These are phyloP conservation scores for Colletotrichum tabaci DNA, from an alignment of 2,329 filamentous ascomycete genomes.

Conservation along the genomic window DNA sequence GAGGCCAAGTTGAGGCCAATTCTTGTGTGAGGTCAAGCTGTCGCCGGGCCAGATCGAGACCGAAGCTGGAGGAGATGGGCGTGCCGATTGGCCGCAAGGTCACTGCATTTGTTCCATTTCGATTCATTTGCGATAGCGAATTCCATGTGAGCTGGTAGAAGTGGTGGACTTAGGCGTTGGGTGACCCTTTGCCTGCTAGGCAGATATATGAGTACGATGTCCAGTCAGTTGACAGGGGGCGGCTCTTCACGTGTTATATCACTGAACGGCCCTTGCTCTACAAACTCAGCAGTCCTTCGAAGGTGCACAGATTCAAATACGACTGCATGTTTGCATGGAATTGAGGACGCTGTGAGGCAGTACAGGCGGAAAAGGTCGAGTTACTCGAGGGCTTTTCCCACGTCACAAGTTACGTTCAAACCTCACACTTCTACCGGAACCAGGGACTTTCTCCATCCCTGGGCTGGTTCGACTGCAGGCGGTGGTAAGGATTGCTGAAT, in stretches of 20 bases:
- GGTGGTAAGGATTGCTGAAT: too few species aligned
- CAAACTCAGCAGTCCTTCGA: fast-evolving
- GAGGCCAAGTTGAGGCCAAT: conserved; percentile 11
- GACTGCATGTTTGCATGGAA: too few species aligned
- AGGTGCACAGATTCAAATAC: not conserved
- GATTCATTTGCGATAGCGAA: not conserved
- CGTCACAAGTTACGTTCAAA: too few species aligned
- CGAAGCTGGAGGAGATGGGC: not conserved
- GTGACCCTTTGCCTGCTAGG: not conserved
- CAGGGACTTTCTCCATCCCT: too few species aligned
- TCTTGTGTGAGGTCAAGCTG: not conserved
- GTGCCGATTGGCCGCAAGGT: too few species aligned
- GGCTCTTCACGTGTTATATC: not conserved
- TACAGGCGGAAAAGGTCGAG: not conserved
- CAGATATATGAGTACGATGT: not conserved
- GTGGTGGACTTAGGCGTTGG: not conserved
- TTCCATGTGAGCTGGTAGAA: not conserved
- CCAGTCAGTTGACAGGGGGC: not conserved
- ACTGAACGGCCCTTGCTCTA: not conserved
- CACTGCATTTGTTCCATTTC: not conserved
- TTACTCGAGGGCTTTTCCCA: not conserved
- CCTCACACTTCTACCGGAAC: not conserved
- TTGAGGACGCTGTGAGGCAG: not conserved
- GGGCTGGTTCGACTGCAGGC: too few species aligned
- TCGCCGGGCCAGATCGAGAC: not conserved